Conservation (phyloP, 345 rosid species). For the Mercurialis annua region DNA sequence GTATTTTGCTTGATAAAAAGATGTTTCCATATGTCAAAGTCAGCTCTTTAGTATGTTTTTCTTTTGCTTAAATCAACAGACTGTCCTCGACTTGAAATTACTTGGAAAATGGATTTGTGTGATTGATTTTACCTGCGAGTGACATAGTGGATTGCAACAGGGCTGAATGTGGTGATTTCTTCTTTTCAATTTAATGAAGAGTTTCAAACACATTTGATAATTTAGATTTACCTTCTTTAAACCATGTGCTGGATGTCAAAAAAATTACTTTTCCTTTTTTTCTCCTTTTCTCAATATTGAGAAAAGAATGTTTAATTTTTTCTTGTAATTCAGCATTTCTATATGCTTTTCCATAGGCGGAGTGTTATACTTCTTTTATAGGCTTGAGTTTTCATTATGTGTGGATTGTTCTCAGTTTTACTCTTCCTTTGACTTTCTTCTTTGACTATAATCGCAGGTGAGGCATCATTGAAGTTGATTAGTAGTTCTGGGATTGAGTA, state of each 20-base stretch:
- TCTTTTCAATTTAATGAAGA: background rate
- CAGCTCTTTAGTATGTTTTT: background rate
- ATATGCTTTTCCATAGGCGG: background rate
- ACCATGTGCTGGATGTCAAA: background rate
- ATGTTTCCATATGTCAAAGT: background rate
- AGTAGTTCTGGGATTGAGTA: slow-evolving; percentile 22
- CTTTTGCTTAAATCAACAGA: background rate
- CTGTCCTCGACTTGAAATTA: background rate
- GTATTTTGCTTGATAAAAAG: background rate
- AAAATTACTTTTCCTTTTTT: background rate
- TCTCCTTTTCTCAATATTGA: background rate
- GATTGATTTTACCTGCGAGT: background rate
- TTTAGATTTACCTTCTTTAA: background rate
- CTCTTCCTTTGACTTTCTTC: slow-evolving; percentile 22
- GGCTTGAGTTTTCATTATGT: slow-evolving; percentile 10
- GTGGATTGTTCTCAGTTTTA: slow-evolving; percentile 17
- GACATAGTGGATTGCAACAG: background rate
- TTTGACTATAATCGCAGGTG: slow-evolving; percentile 42
- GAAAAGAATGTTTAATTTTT: background rate
- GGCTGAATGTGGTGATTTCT: background rate
- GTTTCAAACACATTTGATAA: background rate
- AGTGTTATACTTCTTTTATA: background rate
- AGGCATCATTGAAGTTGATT: slow-evolving; percentile 27
- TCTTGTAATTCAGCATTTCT: slow-evolving; percentile 9
- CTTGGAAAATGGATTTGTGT: background rate